Evolutionary conservation across 2,329 filamentous ascomycete genomes (phyloP), one percentile per base, ranked within the genome.

Genomic region (Coniochaeta prunicola): DNA sequence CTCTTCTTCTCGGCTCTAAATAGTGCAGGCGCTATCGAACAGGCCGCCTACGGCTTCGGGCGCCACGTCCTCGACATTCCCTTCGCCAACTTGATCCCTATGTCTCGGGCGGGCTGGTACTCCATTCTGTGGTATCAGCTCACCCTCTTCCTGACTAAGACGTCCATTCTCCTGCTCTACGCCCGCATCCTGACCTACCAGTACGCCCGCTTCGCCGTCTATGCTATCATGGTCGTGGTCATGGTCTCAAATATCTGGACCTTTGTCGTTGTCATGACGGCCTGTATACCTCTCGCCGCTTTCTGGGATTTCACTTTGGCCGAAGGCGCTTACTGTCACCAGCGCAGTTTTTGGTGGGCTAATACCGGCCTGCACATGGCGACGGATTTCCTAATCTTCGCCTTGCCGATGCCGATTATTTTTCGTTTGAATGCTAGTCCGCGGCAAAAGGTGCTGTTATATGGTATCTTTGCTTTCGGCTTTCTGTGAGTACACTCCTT

Each of bases 251-350:
- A 69, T 53, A 13, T 65, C 26, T 70, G 65, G 64, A 65, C 63
- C 26, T 26, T 68, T 17, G 60, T 58, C 42, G 62, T 65, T 13
- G 64, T 66, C 19, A 61, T 69, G 30, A 69, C 67, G 2, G 67
- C 66, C 54, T 70, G 67, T 62, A 62, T 64, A 4, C 68, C 68
- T n/a, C 62, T 70, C n/a, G 34, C 59, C 26, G 66, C 66, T 13
- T 69, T 65, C 48, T 70, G 68, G 67, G 62, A 67, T 54, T 60
- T 24, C 26, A 53, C 48, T 17, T 36, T 57, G 21, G 56, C 56
- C 19, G 40, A 15, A 0, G 12, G 12, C 34, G 64, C 77, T 21
- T 58, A 59, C 59, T 63, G 61, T 53, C 63, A 62, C 24, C 53
- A 57, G 7, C 17, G 10, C 10, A 13, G 45, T 12, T 57, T 60